These are phyloP conservation scores for Salix koriyanagi DNA, from an alignment of 345 rosid species.

Conservation along the genomic window DNA sequence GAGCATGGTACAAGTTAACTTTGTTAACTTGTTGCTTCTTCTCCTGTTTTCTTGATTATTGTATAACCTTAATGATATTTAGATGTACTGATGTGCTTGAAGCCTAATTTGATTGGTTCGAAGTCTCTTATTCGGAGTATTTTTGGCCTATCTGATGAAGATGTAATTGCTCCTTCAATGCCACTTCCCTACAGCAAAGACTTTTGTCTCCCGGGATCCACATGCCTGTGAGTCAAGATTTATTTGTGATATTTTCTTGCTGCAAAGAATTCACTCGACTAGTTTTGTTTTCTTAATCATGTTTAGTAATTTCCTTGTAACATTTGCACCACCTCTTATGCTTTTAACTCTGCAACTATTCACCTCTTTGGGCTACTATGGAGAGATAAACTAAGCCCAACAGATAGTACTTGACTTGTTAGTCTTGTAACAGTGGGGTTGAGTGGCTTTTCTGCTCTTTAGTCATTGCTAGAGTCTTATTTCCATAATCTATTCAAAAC, in stretches of 20 bases:
- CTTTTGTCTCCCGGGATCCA: constrained; percentile 41
- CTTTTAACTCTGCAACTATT: neutral
- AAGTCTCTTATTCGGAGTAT: constrained; percentile 42
- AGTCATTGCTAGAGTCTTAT: neutral
- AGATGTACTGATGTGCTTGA: constrained; percentile 48
- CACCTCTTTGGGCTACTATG: neutral
- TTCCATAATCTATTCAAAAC: neutral
- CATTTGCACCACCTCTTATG: neutral
- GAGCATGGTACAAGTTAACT: neutral
- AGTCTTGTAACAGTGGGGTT: neutral
- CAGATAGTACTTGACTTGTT: neutral
- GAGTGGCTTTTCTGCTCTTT: neutral
- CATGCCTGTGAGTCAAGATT: constrained; percentile 66
- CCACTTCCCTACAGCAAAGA: constrained; percentile 37
- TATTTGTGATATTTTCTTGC: neutral
- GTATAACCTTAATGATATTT: constrained; percentile 43
- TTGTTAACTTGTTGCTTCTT: neutral
- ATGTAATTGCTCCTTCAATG: constrained; percentile 24
- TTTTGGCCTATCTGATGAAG: constrained; percentile 42
- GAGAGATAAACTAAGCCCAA: neutral
- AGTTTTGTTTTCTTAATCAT: neutral
- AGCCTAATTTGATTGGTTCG: constrained; percentile 44
- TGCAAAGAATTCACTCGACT: neutral
- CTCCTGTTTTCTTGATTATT: neutral
- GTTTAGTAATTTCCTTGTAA: neutral